Conservation (phyloP, 768 basidiomycete genomes). For the Tricholoma matsutake region DNA sequence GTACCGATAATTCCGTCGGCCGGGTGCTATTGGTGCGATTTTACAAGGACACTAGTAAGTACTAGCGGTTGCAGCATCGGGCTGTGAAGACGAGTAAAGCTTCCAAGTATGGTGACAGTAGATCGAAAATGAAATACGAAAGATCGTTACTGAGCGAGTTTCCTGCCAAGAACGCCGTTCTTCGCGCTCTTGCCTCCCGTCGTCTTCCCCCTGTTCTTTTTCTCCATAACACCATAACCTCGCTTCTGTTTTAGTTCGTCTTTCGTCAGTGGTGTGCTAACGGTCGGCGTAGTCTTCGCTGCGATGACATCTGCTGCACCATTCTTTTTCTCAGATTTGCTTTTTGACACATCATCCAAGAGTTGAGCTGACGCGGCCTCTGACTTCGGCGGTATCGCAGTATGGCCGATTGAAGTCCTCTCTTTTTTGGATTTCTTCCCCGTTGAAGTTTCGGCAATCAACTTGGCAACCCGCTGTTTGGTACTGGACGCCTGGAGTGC, state of each 20-base stretch:
- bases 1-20: neutral
- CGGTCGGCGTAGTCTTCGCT: constrained; percentile 5
- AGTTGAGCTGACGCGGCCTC: constrained; percentile 4
- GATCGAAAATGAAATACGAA: neutral
- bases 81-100: no score
- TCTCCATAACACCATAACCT: constrained; percentile 42
- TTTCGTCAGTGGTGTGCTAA: constrained; percentile 25
- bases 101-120: neutral
- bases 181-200: constrained; percentile 52
- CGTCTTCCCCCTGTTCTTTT: constrained; percentile 46
- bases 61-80: no score
- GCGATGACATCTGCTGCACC: constrained; percentile 10
- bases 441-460: neutral
- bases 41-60: no score
- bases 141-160: constrained; percentile 31
- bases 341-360: constrained; percentile 3
- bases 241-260: constrained; percentile 57
- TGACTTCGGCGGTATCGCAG: neutral
- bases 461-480: neutral
- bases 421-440: neutral
- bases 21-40: no score
- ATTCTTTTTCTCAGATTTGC: constrained; percentile 15
- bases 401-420: neutral
- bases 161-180: constrained; percentile 52
- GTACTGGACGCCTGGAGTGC: neutral